A percentile compares a stretch with the other conserved stretches of the same genome.
Conservation (phyloP, 2,329 filamentous ascomycete genomes). For the Talaromyces islandicus region DNA sequence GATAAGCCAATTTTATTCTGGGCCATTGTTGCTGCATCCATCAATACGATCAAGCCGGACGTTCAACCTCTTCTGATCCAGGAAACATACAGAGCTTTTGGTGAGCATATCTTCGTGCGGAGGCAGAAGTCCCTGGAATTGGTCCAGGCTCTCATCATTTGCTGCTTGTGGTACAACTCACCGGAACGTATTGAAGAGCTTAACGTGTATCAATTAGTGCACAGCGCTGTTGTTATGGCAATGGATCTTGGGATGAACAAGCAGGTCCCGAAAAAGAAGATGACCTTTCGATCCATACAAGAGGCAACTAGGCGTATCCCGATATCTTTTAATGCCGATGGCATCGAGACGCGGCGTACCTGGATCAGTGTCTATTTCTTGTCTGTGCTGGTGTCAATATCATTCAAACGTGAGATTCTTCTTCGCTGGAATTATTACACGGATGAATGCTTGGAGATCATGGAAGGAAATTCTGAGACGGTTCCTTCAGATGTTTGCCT, state of each 20-base stretch:
- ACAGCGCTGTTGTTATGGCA: background rate
- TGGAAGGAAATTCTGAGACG: background rate
- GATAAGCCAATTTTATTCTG: background rate
- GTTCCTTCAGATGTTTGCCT: background rate
- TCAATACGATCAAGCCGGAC: background rate
- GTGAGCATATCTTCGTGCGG: background rate
- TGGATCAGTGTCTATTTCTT: background rate
- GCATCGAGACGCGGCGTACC: background rate
- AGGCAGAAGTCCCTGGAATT: background rate
- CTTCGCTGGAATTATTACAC: background rate
- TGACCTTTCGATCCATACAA: background rate
- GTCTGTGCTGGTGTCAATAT: background rate
- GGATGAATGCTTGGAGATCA: background rate
- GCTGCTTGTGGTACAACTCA: background rate
- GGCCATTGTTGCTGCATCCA: background rate
- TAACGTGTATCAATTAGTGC: conserved; percentile 1
- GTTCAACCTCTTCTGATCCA: background rate
- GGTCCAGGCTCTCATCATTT: background rate
- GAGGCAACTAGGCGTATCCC: background rate
- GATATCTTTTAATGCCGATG: background rate
- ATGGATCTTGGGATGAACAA: background rate
- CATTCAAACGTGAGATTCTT: background rate
- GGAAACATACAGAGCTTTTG: background rate
- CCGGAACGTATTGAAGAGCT: background rate
- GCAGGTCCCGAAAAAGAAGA: background rate